phyloP scores from a whole-genome alignment of 805 yeast species.

The Metschnikowia kofuensis region DNA sequence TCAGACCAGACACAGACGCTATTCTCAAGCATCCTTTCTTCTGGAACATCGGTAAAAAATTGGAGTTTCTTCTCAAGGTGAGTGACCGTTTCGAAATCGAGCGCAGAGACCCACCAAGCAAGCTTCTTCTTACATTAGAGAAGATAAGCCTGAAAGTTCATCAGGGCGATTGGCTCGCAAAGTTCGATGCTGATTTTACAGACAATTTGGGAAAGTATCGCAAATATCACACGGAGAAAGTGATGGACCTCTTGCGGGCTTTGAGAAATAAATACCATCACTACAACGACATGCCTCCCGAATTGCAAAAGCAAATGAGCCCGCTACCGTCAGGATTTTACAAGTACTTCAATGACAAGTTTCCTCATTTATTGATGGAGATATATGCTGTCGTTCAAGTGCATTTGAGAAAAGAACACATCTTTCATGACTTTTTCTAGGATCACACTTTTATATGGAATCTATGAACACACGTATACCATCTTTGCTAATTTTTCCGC shows the following conservation, averaged over 20 bases:
- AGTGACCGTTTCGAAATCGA: slow-evolving; percentile 91
- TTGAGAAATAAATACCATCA: slow-evolving; percentile 93
- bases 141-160: slow-evolving; percentile 34
- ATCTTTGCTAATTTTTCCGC: neutral
- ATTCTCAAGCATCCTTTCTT: slow-evolving; percentile 85
- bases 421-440: slow-evolving; percentile 42
- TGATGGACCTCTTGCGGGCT: slow-evolving; percentile 86
- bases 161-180: slow-evolving; percentile 70
- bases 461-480: neutral
- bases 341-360: slow-evolving; percentile 65
- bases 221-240: slow-evolving; percentile 72
- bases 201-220: slow-evolving; percentile 88
- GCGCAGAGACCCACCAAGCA: slow-evolving; percentile 74
- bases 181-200: slow-evolving; percentile 69
- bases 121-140: slow-evolving; percentile 55
- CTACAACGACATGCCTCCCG: slow-evolving; percentile 80
- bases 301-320: slow-evolving; percentile 62
- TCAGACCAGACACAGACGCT: slow-evolving; percentile 66
- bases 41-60: slow-evolving; percentile 71
- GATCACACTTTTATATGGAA: neutral
- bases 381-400: slow-evolving; percentile 61
- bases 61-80: slow-evolving; percentile 81
- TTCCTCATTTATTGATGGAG: slow-evolving; percentile 77
- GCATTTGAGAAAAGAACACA: slow-evolving; percentile 61
- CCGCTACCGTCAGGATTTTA: slow-evolving; percentile 85